These are phyloP conservation scores for Tulasnella sp. DNA, from an alignment of 768 basidiomycete genomes.

Conservation along the genomic window DNA sequence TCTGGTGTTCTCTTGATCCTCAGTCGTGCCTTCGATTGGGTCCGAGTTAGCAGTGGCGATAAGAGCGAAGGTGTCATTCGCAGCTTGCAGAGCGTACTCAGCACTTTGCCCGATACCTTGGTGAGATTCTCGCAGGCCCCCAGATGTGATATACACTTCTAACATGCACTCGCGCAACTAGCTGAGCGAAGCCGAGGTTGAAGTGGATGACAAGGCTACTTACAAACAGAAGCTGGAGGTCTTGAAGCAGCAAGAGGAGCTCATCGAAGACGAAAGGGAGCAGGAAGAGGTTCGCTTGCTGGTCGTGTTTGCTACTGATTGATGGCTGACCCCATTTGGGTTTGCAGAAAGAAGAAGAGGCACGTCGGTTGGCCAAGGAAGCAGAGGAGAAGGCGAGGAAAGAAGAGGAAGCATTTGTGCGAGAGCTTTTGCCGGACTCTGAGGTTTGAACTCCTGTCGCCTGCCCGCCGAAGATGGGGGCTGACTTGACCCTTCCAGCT, in stretches of 20 bases:
- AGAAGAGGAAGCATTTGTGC: conserved; percentile 73
- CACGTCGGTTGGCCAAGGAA: conserved; percentile 82
- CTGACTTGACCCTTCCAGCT: background rate
- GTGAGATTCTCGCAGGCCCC: conserved; percentile 52
- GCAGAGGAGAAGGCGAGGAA: conserved; percentile 63
- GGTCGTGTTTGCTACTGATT: background rate
- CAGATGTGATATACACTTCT: background rate
- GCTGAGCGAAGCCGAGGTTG: conserved; percentile 96
- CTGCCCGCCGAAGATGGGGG: background rate
- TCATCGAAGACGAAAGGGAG: conserved; percentile 98
- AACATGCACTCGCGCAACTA: conserved; percentile 43
- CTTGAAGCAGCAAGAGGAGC: conserved; percentile 96
- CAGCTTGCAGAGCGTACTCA: conserved; percentile 86
- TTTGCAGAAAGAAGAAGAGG: conserved; percentile 74
- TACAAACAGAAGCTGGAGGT: conserved; percentile 99
- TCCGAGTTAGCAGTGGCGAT: conserved; percentile 61
- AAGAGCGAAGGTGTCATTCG: conserved; percentile 83
- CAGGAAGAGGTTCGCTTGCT: conserved; percentile 70
- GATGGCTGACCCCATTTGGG: conserved; percentile 18
- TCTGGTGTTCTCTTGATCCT: conserved; percentile 93
- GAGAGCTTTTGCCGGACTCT: conserved; percentile 83
- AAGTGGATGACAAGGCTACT: conserved; percentile 91
- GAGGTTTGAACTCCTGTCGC: conserved; percentile 58
- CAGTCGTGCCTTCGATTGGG: conserved; percentile 94
- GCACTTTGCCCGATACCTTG: conserved; percentile 91